Evolutionary conservation across 257 asterid species (phyloP).

Genomic region (Solanum sitiens): DNA sequence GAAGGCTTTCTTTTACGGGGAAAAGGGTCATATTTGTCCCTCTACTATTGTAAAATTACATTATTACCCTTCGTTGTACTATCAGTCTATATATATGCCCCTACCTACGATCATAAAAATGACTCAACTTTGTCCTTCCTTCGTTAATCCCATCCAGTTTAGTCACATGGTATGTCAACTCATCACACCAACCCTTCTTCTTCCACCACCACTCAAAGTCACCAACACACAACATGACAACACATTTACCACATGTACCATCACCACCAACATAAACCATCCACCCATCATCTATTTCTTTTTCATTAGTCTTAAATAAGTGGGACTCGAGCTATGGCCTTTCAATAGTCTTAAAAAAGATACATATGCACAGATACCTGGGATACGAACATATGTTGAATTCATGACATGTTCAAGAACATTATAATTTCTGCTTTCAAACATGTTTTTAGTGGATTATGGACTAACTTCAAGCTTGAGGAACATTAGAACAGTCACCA

Average conservation of each 20-base stretch:
- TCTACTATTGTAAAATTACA: background rate
- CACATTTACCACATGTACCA: background rate
- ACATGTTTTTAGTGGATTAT: background rate
- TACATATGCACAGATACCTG: background rate
- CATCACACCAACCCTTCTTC: background rate
- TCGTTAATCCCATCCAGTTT: background rate
- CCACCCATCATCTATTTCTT: background rate
- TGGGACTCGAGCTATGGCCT: background rate
- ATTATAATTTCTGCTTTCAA: background rate
- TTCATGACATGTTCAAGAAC: background rate
- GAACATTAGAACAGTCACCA: background rate
- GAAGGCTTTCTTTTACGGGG: background rate
- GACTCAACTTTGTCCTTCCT: background rate
- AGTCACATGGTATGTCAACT: background rate
- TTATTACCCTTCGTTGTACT: background rate
- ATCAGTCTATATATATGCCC: background rate
- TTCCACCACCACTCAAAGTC: background rate
- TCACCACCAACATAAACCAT: background rate
- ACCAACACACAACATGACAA: background rate
- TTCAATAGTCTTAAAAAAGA: background rate
- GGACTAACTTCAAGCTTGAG: background rate
- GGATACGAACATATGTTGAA: background rate
- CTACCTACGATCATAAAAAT: background rate
- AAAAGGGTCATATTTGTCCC: background rate
- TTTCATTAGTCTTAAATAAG: background rate